Percentiles rank a stretch among this genome's conserved stretches.
phyloP scores from a whole-genome alignment of 345 rosid genomes.

The Abelmoschus esculentus region DNA sequence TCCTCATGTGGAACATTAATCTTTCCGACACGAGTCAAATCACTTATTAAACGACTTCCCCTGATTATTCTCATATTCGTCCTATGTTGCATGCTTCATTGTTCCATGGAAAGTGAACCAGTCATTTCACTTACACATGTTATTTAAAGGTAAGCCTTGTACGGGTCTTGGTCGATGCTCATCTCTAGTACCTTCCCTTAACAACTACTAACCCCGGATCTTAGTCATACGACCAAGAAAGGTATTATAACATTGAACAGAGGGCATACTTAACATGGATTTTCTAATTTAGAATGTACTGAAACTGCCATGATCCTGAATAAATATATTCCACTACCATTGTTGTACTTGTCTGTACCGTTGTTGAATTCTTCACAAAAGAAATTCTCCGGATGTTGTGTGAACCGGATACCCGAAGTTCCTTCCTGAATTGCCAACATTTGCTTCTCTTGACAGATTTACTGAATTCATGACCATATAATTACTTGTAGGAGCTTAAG shows the following conservation, averaged over 20 bases:
- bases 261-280: neutral
- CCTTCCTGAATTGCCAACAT: constrained; percentile 25
- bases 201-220: neutral
- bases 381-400: constrained; percentile 18
- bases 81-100: neutral
- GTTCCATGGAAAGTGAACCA: neutral
- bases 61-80: neutral
- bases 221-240: neutral
- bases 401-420: constrained; percentile 21
- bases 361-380: constrained; percentile 7
- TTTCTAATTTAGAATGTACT: neutral
- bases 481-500: constrained; percentile 20
- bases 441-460: constrained; percentile 17
- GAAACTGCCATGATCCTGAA: neutral
- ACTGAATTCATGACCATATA: constrained; percentile 17
- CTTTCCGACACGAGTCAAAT: constrained; percentile 11
- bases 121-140: neutral
- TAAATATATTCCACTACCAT: neutral
- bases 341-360: neutral
- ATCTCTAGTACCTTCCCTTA: neutral
- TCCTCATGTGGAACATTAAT: constrained; percentile 10
- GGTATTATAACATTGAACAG: neutral
- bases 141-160: neutral
- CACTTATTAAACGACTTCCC: neutral
- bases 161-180: neutral